phyloP scores from a whole-genome alignment of 768 basidiomycete species.

The Cyclocybe aegerita region DNA sequence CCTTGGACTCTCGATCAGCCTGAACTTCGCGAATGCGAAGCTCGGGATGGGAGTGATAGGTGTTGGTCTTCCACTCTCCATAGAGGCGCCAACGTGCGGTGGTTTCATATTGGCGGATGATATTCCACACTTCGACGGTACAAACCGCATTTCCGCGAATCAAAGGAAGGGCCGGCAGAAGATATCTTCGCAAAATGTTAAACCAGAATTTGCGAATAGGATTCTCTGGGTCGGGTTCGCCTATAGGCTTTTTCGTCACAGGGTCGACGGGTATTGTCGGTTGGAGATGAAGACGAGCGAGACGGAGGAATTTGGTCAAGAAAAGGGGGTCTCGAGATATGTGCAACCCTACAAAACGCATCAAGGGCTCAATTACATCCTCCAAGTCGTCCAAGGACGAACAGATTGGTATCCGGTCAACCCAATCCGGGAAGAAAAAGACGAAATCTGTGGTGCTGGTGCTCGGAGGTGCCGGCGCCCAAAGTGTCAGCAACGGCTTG shows the following conservation, averaged over 20 bases:
- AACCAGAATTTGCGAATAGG: slow-evolving; percentile 84
- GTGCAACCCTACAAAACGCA: slow-evolving; percentile 80
- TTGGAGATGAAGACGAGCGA: slow-evolving; percentile 67
- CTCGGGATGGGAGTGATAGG: slow-evolving; percentile 75
- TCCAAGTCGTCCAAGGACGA: slow-evolving; percentile 65
- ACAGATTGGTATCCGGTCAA: slow-evolving; percentile 66
- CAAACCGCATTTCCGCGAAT: slow-evolving; percentile 85
- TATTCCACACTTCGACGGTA: slow-evolving; percentile 90
- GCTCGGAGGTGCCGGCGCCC: slow-evolving; percentile 79
- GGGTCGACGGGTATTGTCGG: slow-evolving; percentile 56
- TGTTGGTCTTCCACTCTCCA: slow-evolving; percentile 87
- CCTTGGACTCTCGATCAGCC: slow-evolving; percentile 86
- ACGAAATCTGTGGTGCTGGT: slow-evolving; percentile 76
- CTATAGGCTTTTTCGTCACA: slow-evolving; percentile 57
- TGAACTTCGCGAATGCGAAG: slow-evolving; percentile 78
- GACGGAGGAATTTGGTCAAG: slow-evolving; percentile 75
- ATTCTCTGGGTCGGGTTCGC: slow-evolving; percentile 53
- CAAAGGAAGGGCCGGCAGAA: slow-evolving; percentile 86
- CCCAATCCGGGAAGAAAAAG: slow-evolving; percentile 91
- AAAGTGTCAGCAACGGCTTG: slow-evolving; percentile 69
- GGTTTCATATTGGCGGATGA: slow-evolving; percentile 77
- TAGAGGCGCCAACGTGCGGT: slow-evolving; percentile 87
- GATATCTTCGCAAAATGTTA: slow-evolving; percentile 70
- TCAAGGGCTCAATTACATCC: slow-evolving; percentile 74
- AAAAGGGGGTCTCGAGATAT: slow-evolving; percentile 77